phyloP scores from a whole-genome alignment of 768 basidiomycete species.

The Amyloporia xantha region DNA sequence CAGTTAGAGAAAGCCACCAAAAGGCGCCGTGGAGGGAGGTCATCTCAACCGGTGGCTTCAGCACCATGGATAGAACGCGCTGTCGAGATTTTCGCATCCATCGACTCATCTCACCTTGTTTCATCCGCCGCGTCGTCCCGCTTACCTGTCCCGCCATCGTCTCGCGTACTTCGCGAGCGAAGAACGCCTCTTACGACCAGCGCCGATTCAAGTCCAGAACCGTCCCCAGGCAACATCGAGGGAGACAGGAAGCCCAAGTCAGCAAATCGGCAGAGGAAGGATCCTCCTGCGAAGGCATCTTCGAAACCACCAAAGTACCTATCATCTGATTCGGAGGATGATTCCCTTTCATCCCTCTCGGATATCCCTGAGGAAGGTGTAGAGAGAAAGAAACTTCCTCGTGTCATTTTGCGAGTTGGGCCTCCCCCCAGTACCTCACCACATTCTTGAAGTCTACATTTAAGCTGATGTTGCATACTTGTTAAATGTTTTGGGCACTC shows the following conservation, averaged over 20 bases:
- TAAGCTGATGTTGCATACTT: too few species aligned
- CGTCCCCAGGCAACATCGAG: conserved; percentile 6
- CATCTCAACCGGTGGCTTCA: conserved; percentile 25
- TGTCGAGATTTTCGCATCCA: conserved; percentile 37
- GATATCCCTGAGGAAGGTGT: conserved; percentile 12
- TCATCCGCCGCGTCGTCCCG: conserved; percentile 11
- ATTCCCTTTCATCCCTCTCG: not conserved
- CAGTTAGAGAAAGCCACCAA: conserved; percentile 65
- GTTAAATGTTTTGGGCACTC: too few species aligned
- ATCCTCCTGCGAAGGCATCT: not conserved
- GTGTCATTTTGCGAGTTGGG: conserved; percentile 51
- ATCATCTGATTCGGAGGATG: not conserved
- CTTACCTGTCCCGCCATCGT: conserved; percentile 27
- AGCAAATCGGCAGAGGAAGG: not conserved
- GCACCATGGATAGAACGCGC: conserved; percentile 59
- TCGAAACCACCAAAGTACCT: not conserved
- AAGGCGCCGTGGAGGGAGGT: conserved; percentile 47
- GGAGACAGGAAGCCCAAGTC: not conserved
- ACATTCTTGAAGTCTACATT: too few species aligned
- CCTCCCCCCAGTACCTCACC: conserved; percentile 21
- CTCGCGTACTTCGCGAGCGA: conserved; percentile 45
- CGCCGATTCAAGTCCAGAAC: conserved; percentile 9
- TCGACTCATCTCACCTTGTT: conserved; percentile 24
- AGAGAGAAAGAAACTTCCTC: conserved; percentile 40
- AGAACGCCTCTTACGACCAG: conserved; percentile 23